Evolutionary conservation across 192 early-diverging fungal genomes (phyloP).

Genomic region (Funneliformis geosporum): DNA sequence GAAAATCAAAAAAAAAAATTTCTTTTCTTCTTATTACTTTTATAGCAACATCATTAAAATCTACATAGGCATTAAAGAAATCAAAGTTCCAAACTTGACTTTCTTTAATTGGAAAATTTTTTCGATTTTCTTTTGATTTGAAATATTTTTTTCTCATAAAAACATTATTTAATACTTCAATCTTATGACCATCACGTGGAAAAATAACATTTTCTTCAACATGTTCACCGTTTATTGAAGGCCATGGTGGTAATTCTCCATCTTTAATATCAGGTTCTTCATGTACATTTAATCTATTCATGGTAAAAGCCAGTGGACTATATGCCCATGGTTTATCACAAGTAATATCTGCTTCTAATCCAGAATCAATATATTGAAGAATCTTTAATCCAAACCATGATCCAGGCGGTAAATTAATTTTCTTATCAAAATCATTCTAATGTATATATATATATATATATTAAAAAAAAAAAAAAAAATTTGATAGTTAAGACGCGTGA

Average conservation of each 20-base stretch:
- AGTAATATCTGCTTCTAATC: conserved; percentile 69
- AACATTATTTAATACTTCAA: conserved; percentile 13
- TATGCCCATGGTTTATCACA: conserved; percentile 72
- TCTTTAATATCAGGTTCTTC: conserved; percentile 35
- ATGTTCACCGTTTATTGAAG: conserved; percentile 41
- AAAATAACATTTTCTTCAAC: conserved; percentile 35
- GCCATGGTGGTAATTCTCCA: conserved; percentile 41
- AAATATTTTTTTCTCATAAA: conserved; percentile 57
- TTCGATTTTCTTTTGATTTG: conserved; percentile 47
- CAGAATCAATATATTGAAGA: conserved; percentile 75
- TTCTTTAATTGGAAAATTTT: conserved; percentile 52
- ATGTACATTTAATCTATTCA: conserved; percentile 69
- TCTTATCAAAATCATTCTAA: conserved; percentile 69
- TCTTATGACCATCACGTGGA: conserved; percentile 30
- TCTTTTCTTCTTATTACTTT: background rate
- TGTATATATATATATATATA: no score
- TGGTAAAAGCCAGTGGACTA: conserved; percentile 68
- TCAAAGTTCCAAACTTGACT: conserved; percentile 77
- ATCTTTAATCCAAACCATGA: conserved; percentile 73
- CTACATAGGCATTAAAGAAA: conserved; percentile 59
- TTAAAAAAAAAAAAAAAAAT: background rate
- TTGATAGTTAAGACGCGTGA: background rate
- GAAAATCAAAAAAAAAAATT: background rate
- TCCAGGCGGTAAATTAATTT: conserved; percentile 66
- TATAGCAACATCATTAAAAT: conserved; percentile 47